Base-by-base conservation (phyloP, 2,329 filamentous ascomycete genomes). In the Trichothecium sympodiale region DNA sequence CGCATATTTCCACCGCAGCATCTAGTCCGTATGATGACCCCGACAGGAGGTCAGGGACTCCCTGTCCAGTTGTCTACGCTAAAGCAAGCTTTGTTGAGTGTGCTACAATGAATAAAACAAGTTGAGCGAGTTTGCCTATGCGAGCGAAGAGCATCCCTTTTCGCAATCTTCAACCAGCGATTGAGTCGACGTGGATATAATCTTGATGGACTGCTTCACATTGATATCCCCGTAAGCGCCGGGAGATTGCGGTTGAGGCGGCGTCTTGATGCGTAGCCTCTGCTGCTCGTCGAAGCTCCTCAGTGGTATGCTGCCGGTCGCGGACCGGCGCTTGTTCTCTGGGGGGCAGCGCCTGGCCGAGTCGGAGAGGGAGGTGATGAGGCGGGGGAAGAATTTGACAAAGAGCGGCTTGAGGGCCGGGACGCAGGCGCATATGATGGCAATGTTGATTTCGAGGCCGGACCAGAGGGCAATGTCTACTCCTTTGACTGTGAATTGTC, bases 391-490 rank as follows among this genome's bases (percentile, higher is more conserved):
- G 33, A 43, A 33, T 17, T 49, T 49, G 20, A 47, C 43, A 15
- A 53, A 47, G 10, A 52, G 44, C 1, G 56, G 53, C 29, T 57
- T 57, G 3, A 60, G 40, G 2, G 53, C 49, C 0, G 55, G 53
- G 0, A 57, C 45, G 5, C 49, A 60, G 20, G 55, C 49, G 35
- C 54, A 58, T 15, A 54, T 46, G 12, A 59, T 56, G 25, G 49
- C 52, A 12, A 54, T 44, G 37, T 57, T 56, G 37, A 54, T 49
- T 36, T 59, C 53, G 31, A 59, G 46, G 15, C 43, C 43, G 4
- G 51, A 52, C 53, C 54, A 55, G 33, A 52, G 35, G 6, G 47
- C 45, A 10, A 50, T 41, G 8, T 49, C 42, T 13, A 51, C 39
- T 14, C 44, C 44, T 4, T 34, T 34, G 15, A 43, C 44, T 43